A percentile compares a stretch with the other conserved stretches of the same genome.
Evolutionary conservation across 305 asterid genomes (phyloP).

Genomic region (Ilex paraguariensis): DNA sequence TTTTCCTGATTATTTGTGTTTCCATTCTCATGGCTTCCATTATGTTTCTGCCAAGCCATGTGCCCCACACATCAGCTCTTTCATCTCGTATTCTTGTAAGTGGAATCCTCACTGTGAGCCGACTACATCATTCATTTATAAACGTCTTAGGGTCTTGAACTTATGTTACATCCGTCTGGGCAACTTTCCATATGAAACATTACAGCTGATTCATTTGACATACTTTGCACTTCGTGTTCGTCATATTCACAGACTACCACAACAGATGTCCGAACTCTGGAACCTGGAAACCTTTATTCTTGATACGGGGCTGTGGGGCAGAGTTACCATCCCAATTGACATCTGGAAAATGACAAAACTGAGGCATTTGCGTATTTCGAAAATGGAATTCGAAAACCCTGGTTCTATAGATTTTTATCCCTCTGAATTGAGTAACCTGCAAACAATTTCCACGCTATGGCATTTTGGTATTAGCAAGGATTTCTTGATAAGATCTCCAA

Average conservation of each 20-base stretch:
- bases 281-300: constrained; percentile 58
- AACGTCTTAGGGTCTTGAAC: too few relatives aligned
- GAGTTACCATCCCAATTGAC: constrained; percentile 34
- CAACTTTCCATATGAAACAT: constrained; percentile 42
- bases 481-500: constrained; percentile 36
- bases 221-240: constrained; percentile 42
- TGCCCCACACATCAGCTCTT: background rate
- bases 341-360: constrained; percentile 56
- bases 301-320: constrained; percentile 12
- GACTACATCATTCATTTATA: too few relatives aligned
- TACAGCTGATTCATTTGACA: constrained; percentile 47
- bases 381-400: constrained; percentile 28
- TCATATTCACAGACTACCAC: constrained; percentile 28
- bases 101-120: background rate
- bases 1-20: background rate
- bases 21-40: background rate
- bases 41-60: background rate
- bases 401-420: constrained; percentile 25
- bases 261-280: constrained; percentile 41
- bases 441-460: constrained; percentile 41
- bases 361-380: constrained; percentile 41
- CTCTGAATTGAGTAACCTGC: constrained; percentile 30
- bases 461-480: constrained; percentile 42
- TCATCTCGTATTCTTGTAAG: background rate
- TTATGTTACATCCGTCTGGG: constrained; percentile 10